phyloP scores from a whole-genome alignment of 192 early-diverging fungal genomes.

The Gonapodya sp. region DNA sequence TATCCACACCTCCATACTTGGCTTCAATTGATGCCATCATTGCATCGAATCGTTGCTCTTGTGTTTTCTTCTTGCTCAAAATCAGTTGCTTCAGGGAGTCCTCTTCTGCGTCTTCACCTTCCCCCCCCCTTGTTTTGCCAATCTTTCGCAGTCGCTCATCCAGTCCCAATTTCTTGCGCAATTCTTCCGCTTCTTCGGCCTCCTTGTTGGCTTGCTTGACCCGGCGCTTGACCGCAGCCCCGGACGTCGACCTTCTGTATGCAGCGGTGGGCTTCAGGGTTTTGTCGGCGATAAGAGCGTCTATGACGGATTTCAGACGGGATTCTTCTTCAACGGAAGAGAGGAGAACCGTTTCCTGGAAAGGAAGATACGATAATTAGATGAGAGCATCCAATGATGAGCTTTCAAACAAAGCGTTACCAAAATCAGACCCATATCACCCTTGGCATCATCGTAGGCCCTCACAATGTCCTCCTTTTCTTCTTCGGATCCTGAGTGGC shows the following conservation, averaged over 20 bases:
- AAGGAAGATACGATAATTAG: neutral
- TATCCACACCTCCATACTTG: neutral
- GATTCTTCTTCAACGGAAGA: slow-evolving; percentile 52
- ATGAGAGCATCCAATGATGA: neutral
- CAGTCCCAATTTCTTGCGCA: slow-evolving; percentile 45
- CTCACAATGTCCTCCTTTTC: slow-evolving; percentile 60
- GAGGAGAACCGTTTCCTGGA: slow-evolving; percentile 38
- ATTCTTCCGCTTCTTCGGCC: slow-evolving; percentile 48
- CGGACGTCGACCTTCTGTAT: slow-evolving; percentile 38
- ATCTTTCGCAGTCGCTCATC: slow-evolving; percentile 42
- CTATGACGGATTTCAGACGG: slow-evolving; percentile 51
- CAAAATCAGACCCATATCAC: slow-evolving; percentile 63
- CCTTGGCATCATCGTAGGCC: slow-evolving; percentile 53
- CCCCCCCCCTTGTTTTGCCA: neutral
- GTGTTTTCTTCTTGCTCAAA: neutral
- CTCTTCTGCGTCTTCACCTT: neutral
- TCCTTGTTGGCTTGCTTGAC: slow-evolving; percentile 44
- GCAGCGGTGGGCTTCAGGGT: slow-evolving; percentile 23
- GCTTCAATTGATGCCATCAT: neutral
- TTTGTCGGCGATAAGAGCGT: slow-evolving; percentile 50
- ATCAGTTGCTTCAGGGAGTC: neutral
- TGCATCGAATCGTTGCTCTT: neutral
- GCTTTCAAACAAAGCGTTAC: neutral
- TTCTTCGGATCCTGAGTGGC: slow-evolving; percentile 53
- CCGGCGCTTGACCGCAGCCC: slow-evolving; percentile 31